A percentile compares a stretch with the other conserved stretches of the same genome.
Conservation (phyloP, 2,329 filamentous ascomycete genomes). For the Chrysoporthe cubensis region DNA sequence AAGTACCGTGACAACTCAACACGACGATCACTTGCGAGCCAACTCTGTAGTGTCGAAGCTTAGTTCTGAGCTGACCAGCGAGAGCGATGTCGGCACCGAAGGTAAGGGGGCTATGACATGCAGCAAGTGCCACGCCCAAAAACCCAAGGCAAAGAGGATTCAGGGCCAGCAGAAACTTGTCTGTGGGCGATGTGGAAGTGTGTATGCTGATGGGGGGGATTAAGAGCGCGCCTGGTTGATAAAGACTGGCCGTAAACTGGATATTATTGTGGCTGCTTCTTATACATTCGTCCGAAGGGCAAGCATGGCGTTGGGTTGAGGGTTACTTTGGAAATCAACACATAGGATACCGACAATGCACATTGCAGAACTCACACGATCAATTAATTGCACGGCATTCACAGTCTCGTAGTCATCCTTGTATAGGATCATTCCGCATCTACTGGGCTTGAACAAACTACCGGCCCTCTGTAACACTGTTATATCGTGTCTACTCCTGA, state of each 20-base stretch:
- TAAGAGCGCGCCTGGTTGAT: not conserved
- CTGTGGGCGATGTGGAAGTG: constrained; percentile 60
- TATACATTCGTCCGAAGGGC: not conserved
- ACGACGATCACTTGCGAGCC: constrained; percentile 36
- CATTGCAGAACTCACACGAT: not conserved
- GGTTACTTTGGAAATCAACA: not conserved
- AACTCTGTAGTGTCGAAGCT: constrained; percentile 56
- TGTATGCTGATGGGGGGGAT: constrained; percentile 29
- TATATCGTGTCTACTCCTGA: not conserved
- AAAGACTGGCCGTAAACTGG: not conserved
- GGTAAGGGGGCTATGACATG: constrained; percentile 57
- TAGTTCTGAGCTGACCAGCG: constrained; percentile 58
- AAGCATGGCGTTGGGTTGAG: constrained; percentile 16
- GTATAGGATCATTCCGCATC: not conserved
- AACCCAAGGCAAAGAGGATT: constrained; percentile 63
- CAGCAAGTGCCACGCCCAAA: constrained; percentile 58
- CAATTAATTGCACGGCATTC: not conserved
- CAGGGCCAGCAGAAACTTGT: constrained; percentile 59
- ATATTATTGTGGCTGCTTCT: not conserved
- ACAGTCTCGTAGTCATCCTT: not conserved
- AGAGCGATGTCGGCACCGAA: constrained; percentile 40
- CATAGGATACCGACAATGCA: constrained; percentile 6
- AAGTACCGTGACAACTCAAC: constrained; percentile 28
- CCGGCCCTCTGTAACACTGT: not conserved
- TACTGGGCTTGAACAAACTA: not conserved